Percentiles rank a stretch among this genome's conserved stretches.
Evolutionary conservation across 495 filamentous ascomycete genomes (phyloP).

Genomic region (Podospora sp.): DNA sequence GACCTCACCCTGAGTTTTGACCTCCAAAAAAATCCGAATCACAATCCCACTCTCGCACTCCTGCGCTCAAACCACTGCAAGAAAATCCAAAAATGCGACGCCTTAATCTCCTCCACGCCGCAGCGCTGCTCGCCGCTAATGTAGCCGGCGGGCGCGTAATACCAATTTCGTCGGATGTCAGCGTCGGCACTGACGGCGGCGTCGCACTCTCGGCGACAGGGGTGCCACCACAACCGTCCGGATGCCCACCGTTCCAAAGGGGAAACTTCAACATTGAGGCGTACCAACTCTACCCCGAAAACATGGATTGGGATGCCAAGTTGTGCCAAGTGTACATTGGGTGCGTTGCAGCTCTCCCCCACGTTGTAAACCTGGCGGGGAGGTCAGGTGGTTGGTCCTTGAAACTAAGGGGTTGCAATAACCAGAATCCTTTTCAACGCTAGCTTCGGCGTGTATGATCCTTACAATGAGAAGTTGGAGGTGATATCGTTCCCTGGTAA

Average conservation of each 20-base stretch:
- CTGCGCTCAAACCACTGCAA: not conserved
- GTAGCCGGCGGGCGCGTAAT: not conserved
- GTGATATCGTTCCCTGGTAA: constrained; percentile 34
- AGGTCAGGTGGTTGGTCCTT: not conserved
- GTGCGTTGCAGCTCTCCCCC: constrained; percentile 13
- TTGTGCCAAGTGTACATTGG: constrained; percentile 35
- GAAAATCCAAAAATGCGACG: not conserved
- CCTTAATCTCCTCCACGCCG: not conserved
- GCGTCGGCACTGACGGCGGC: not conserved
- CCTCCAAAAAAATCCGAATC: not conserved
- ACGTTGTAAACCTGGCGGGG: not conserved
- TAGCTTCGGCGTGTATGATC: constrained; percentile 36
- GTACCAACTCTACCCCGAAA: constrained; percentile 43
- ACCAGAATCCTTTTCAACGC: constrained; percentile 28
- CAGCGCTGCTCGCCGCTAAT: not conserved
- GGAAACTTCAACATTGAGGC: constrained; percentile 35
- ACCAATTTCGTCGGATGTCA: not conserved
- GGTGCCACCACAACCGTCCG: not conserved
- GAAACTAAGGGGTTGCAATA: not conserved
- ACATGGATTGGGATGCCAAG: constrained; percentile 39
- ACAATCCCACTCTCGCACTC: too few species aligned
- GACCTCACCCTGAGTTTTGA: not conserved
- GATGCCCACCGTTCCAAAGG: constrained; percentile 35
- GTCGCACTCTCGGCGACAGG: not conserved
- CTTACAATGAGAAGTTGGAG: constrained; percentile 32